These are phyloP conservation scores for Musa troglodytarum DNA, from an alignment of 176 grass and related monocot species.

Conservation along the genomic window DNA sequence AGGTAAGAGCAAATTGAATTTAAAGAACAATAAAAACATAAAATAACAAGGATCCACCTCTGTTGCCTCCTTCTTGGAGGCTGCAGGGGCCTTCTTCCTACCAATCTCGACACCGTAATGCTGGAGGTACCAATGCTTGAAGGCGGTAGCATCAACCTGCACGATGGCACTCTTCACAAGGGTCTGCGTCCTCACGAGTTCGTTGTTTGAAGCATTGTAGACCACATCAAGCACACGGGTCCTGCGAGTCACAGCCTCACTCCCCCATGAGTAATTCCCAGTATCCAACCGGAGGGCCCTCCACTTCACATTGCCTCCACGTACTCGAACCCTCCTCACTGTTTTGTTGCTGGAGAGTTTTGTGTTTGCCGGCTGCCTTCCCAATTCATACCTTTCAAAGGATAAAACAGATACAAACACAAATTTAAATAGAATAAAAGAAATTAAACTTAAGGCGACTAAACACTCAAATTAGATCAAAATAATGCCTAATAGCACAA, in stretches of 20 bases:
- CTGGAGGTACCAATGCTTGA: constrained; percentile 86
- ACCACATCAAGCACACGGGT: constrained; percentile 71
- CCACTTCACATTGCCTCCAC: constrained; percentile 77
- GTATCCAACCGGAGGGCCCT: constrained; percentile 79
- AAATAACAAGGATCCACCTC: constrained; percentile 31
- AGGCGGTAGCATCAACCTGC: constrained; percentile 83
- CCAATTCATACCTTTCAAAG: no score
- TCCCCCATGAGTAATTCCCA: constrained; percentile 53
- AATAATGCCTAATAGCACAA: no score
- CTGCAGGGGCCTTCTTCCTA: constrained; percentile 40
- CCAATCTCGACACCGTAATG: constrained; percentile 78
- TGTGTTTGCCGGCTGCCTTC: neutral
- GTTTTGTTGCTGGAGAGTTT: constrained; percentile 85
- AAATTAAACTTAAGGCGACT: no score
- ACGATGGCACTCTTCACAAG: constrained; percentile 81
- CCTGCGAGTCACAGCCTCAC: constrained; percentile 40
- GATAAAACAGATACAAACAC: neutral
- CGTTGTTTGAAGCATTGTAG: constrained; percentile 27
- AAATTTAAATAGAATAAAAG: no score
- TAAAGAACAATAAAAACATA: no score
- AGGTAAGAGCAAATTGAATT: no score
- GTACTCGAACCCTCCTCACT: constrained; percentile 60
- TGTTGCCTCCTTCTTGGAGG: constrained; percentile 39
- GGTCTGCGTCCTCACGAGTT: constrained; percentile 82
- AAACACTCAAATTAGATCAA: no score